Conservation (phyloP, 345 rosid genomes). For the Melaleuca alternifolia region DNA sequence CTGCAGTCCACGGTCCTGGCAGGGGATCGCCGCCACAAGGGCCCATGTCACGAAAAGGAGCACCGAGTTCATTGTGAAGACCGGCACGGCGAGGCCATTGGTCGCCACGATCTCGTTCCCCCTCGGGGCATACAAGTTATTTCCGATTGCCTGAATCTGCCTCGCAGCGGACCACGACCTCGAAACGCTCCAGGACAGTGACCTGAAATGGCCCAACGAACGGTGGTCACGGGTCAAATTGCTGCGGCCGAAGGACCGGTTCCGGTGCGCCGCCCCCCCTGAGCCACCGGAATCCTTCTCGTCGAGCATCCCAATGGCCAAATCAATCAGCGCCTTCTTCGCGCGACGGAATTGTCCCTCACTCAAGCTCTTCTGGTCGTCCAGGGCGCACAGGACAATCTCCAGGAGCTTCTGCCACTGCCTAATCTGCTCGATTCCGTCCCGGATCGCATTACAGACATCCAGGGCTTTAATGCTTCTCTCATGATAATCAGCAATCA, state of each 20-base stretch:
- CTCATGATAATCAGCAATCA: constrained; percentile 22
- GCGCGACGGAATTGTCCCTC: constrained; percentile 93
- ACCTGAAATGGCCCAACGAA: constrained; percentile 57
- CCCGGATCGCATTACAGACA: constrained; percentile 38
- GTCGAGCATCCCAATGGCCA: constrained; percentile 78
- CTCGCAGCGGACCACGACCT: constrained; percentile 95
- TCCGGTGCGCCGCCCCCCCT: constrained; percentile 48
- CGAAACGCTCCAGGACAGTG: constrained; percentile 94
- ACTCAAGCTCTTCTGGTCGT: constrained; percentile 32
- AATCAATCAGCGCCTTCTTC: constrained; percentile 69
- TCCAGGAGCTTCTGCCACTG: constrained; percentile 34
- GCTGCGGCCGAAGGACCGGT: constrained; percentile 74
- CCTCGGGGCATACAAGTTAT: constrained; percentile 44
- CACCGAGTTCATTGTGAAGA: constrained; percentile 59
- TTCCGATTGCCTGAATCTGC: constrained; percentile 76
- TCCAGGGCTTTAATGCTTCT: constrained; percentile 36
- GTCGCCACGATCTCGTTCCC: constrained; percentile 44
- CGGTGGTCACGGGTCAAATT: constrained; percentile 17
- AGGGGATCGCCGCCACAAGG: constrained; percentile 91
- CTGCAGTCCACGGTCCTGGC: constrained; percentile 92
- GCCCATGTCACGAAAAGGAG: constrained; percentile 86
- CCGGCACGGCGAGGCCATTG: constrained; percentile 53
- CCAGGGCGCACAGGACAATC: constrained; percentile 40
- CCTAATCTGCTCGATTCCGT: constrained; percentile 35
- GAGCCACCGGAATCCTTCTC: constrained; percentile 50